These are phyloP conservation scores for Aureobasidium mangrovei DNA, from an alignment of 2,329 filamentous ascomycete genomes.

Conservation along the genomic window DNA sequence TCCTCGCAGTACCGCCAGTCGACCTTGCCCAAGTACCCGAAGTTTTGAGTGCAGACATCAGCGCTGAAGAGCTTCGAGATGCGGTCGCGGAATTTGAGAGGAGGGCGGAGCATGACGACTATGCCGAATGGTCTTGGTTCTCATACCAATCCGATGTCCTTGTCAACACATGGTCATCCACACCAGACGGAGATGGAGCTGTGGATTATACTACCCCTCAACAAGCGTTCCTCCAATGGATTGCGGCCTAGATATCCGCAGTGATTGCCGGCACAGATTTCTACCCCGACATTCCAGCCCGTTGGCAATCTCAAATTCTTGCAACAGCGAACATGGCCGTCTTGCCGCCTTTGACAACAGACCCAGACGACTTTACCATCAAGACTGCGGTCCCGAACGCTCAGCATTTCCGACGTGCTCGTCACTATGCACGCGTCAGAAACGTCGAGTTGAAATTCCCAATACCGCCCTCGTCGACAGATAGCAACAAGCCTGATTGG, in stretches of 20 bases:
- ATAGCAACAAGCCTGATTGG: constrained; percentile 31
- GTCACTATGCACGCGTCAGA: constrained; percentile 13
- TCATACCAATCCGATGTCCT: constrained; percentile 37
- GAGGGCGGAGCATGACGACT: constrained; percentile 25
- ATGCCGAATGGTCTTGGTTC: constrained; percentile 45
- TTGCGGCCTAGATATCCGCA: constrained; percentile 25
- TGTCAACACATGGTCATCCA: constrained; percentile 37
- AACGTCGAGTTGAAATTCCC: constrained; percentile 35
- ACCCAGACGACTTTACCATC: constrained; percentile 13
- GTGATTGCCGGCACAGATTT: constrained; percentile 15
- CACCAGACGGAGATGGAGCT: constrained; percentile 23
- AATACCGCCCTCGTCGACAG: constrained; percentile 26
- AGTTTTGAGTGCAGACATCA: constrained; percentile 23
- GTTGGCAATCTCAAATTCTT: constrained; percentile 13
- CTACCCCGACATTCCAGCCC: constrained; percentile 12
- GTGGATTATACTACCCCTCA: constrained; percentile 30
- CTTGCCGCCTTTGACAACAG: constrained; percentile 5
- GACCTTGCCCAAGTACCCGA: constrained; percentile 21
- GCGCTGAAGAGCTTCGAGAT: constrained; percentile 22
- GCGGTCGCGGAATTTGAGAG: constrained; percentile 32
- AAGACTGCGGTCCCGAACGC: constrained; percentile 39
- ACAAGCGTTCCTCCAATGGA: constrained; percentile 30
- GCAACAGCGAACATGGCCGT: constrained; percentile 29
- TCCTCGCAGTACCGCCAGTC: constrained; percentile 36
- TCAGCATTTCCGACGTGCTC: constrained; percentile 35